A percentile compares a stretch with the other conserved stretches of the same genome.
Conservation (phyloP, 306 rosid genomes). For the Arachis hypogaea region DNA sequence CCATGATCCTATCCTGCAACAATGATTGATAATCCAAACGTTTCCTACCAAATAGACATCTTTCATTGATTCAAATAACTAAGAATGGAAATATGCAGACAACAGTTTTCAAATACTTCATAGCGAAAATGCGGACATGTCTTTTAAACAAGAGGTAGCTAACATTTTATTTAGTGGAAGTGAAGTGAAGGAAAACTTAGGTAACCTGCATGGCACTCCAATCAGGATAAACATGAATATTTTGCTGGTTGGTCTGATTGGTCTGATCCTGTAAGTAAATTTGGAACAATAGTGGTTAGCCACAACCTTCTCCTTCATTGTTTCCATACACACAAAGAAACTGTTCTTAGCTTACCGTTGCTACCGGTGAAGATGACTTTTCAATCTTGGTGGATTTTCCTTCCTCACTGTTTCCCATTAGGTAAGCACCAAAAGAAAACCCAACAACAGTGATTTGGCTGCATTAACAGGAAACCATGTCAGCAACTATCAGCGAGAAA, state of each 20-base stretch:
- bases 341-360: conserved; percentile 59
- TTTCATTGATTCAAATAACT: not conserved
- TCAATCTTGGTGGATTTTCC: conserved; percentile 64
- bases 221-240: conserved; percentile 78
- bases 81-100: conserved; percentile 3
- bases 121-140: too few relatives aligned
- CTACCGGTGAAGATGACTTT: conserved; percentile 67
- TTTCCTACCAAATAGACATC: not conserved
- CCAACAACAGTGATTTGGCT: conserved; percentile 34
- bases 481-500: conserved; percentile 23
- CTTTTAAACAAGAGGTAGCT: conserved; percentile 3
- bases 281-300: conserved; percentile 22
- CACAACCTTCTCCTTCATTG: conserved; percentile 9
- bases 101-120: not conserved
- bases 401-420: conserved; percentile 85
- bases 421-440: conserved; percentile 42
- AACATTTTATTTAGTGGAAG: not conserved
- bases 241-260: conserved; percentile 55
- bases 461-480: conserved; percentile 32
- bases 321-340: conserved; percentile 7
- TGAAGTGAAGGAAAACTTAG: conserved; percentile 23
- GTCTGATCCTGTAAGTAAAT: conserved; percentile 63
- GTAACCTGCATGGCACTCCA: conserved; percentile 99
- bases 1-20: not conserved
- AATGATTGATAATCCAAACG: not conserved